phyloP scores from a whole-genome alignment of 176 grass and related monocot genomes.

The Aechmea fasciata region DNA sequence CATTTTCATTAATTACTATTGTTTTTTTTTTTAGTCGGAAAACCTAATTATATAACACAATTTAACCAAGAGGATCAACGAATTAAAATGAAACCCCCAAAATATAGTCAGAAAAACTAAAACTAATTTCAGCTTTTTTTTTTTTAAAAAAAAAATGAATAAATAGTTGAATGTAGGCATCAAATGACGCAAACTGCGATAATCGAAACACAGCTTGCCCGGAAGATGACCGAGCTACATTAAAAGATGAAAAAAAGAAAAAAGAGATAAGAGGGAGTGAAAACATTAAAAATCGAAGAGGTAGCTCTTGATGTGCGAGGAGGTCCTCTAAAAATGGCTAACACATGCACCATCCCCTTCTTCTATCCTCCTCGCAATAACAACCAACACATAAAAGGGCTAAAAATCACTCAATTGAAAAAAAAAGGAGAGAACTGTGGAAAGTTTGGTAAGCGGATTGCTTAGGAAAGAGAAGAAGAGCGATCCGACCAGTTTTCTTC shows the following conservation, averaged over 20 bases:
- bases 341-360: conserved; percentile 34
- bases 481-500: conserved; percentile 36
- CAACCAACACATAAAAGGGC: neutral
- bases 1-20: too few species aligned
- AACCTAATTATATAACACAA: too few species aligned
- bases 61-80: too few species aligned
- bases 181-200: conserved; percentile 24
- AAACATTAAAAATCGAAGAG: too few species aligned
- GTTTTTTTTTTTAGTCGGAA: too few species aligned
- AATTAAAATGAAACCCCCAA: neutral
- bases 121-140: too few species aligned
- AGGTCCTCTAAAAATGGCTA: conserved; percentile 55
- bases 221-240: conserved; percentile 8
- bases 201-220: conserved; percentile 21
- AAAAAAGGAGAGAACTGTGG: conserved; percentile 1
- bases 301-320: conserved; percentile 46
- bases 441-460: conserved; percentile 35
- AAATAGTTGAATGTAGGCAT: conserved; percentile 17
- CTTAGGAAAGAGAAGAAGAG: conserved; percentile 13
- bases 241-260: conserved; percentile 12
- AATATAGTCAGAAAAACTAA: neutral
- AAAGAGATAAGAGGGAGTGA: conserved; percentile 14
- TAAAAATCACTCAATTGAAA: neutral
- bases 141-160: neutral
- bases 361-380: conserved; percentile 33